A percentile compares a stretch with the other conserved stretches of the same genome.
Evolutionary conservation across 371 early-diverging fungal species (phyloP).

Genomic region (Fennellomyces sp.): DNA sequence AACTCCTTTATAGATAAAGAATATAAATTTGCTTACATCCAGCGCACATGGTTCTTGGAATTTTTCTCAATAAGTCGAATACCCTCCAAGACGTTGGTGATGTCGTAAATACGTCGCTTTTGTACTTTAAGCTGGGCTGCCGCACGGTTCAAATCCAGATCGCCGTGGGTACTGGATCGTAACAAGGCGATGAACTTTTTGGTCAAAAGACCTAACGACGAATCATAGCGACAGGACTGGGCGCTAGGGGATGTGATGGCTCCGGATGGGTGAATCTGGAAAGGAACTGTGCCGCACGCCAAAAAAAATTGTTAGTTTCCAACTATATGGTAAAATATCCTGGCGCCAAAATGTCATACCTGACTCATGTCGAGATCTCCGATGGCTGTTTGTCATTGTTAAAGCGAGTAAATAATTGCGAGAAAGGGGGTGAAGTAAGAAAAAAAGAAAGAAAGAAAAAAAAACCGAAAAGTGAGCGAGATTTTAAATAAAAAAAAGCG

Average conservation of each 20-base stretch:
- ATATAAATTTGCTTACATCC: slow-evolving; percentile 59
- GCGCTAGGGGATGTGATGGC: slow-evolving; percentile 18
- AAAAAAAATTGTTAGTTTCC: slow-evolving; percentile 2
- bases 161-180: slow-evolving; percentile 63
- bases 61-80: slow-evolving; percentile 78
- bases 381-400: slow-evolving; percentile 8
- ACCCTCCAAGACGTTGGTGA: slow-evolving; percentile 87
- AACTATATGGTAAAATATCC: neutral
- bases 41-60: slow-evolving; percentile 80
- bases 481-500: slow-evolving; percentile 14
- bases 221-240: slow-evolving; percentile 44
- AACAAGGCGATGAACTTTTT: slow-evolving; percentile 75
- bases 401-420: neutral
- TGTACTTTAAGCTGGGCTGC: slow-evolving; percentile 73
- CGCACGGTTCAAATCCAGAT: slow-evolving; percentile 75
- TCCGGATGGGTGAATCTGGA: slow-evolving; percentile 23
- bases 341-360: neutral
- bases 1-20: neutral
- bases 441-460: slow-evolving; percentile 5
- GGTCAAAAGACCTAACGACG: slow-evolving; percentile 76
- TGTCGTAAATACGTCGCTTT: slow-evolving; percentile 88
- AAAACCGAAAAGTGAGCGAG: slow-evolving; percentile 5
- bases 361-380: slow-evolving; percentile 1
- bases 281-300: slow-evolving; percentile 10
- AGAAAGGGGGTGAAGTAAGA: slow-evolving; percentile 4